Conservation (phyloP, 2,329 filamentous ascomycete genomes). For the Phoma sp. region DNA sequence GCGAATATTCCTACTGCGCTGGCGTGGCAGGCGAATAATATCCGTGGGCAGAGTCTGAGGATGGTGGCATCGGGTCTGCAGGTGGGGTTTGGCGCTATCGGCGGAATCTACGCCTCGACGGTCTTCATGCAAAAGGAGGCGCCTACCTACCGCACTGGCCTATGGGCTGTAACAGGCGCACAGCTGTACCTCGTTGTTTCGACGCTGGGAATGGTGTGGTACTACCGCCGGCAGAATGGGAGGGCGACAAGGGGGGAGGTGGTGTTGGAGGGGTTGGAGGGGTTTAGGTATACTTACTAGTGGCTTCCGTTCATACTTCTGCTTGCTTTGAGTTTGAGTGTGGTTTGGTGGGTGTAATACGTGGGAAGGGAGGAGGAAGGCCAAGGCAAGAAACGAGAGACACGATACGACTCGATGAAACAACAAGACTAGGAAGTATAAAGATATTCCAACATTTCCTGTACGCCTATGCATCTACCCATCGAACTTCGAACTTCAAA, state of each 20-base stretch:
- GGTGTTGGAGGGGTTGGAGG: conserved; percentile 21
- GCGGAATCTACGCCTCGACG: conserved; percentile 40
- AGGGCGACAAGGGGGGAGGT: conserved; percentile 23
- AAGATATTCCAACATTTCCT: background rate
- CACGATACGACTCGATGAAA: too few species aligned
- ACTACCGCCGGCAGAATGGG: conserved; percentile 20
- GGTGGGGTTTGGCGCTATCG: conserved; percentile 42
- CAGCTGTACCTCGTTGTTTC: conserved; percentile 26
- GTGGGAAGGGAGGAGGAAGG: too few species aligned
- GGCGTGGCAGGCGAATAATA: conserved; percentile 53
- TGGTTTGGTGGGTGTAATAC: background rate
- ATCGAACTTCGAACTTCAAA: too few species aligned
- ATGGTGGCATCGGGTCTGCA: conserved; percentile 41
- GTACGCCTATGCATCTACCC: conserved; percentile 1
- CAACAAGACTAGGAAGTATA: background rate
- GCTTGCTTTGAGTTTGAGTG: too few species aligned
- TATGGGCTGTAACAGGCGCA: conserved; percentile 33
- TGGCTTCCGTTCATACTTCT: too few species aligned
- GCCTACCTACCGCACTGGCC: conserved; percentile 32
- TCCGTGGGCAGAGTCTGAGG: conserved; percentile 21
- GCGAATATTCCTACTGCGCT: conserved; percentile 63
- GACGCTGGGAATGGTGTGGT: background rate
- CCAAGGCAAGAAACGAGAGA: too few species aligned
- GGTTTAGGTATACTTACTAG: conserved; percentile 27
- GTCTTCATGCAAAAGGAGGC: conserved; percentile 41